These are phyloP conservation scores for Batkoa obscura DNA, from an alignment of 371 early-diverging fungal genomes.

Conservation along the genomic window DNA sequence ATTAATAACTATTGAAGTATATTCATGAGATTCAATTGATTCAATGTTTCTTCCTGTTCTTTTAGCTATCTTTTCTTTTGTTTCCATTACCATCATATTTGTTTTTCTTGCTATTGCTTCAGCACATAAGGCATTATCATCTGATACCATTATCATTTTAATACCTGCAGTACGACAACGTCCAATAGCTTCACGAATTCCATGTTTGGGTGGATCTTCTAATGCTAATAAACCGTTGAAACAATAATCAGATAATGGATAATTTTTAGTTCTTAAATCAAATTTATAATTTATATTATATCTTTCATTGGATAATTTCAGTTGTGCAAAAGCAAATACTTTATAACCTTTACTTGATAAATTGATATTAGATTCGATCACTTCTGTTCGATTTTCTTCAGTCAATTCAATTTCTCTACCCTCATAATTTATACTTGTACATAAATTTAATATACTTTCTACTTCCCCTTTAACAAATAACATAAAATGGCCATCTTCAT, in stretches of 20 bases:
- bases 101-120: slow-evolving; percentile 75
- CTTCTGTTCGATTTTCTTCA: slow-evolving; percentile 29
- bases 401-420: slow-evolving; percentile 25
- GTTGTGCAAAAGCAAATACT: slow-evolving; percentile 78
- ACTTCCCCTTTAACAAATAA: slow-evolving; percentile 87
- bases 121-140: slow-evolving; percentile 83
- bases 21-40: slow-evolving; percentile 52
- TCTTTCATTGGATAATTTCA: slow-evolving; percentile 39
- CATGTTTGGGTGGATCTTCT: slow-evolving; percentile 91
- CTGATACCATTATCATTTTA: slow-evolving; percentile 91
- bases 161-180: slow-evolving; percentile 80
- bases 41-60: slow-evolving; percentile 30
- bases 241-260: slow-evolving; percentile 40
- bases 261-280: slow-evolving; percentile 46
- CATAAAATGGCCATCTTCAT: slow-evolving; percentile 39
- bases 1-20: slow-evolving; percentile 74
- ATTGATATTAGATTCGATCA: slow-evolving; percentile 47
- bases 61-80: slow-evolving; percentile 47
- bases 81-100: slow-evolving; percentile 74
- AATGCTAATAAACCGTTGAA: slow-evolving; percentile 74
- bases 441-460: slow-evolving; percentile 64
- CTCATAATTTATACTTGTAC: slow-evolving; percentile 36
- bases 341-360: slow-evolving; percentile 86
- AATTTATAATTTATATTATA: slow-evolving; percentile 55
- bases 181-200: slow-evolving; percentile 90